Percentiles rank a stretch among this genome's conserved stretches.
These are phyloP conservation scores for Priceomyces haplophilus DNA, from an alignment of 805 yeast species.

Conservation along the genomic window DNA sequence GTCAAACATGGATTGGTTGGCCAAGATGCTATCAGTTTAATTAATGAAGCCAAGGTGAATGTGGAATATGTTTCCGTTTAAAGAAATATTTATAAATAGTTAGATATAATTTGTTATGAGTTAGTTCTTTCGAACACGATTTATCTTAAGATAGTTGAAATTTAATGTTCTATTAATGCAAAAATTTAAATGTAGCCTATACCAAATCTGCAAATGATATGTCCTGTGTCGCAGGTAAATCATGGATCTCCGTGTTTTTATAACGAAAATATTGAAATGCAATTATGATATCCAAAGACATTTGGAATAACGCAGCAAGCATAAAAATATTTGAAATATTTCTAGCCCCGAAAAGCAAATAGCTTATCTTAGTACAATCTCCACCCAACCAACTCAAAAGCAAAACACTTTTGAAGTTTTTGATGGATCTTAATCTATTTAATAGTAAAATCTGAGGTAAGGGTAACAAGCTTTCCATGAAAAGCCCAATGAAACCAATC, in stretches of 20 bases:
- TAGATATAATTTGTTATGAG: slow-evolving; percentile 6
- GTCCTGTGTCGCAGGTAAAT: neutral
- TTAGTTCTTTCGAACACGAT: neutral
- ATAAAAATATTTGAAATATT: slow-evolving; percentile 64
- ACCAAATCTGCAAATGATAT: slow-evolving; percentile 3
- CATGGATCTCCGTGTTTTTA: slow-evolving; percentile 25
- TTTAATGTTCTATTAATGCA: slow-evolving; percentile 1
- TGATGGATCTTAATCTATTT: slow-evolving; percentile 61
- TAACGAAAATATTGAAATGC: slow-evolving; percentile 71
- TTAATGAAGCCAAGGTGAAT: slow-evolving; percentile 72
- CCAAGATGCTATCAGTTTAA: slow-evolving; percentile 63
- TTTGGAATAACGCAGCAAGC: slow-evolving; percentile 73
- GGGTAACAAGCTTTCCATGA: slow-evolving; percentile 71
- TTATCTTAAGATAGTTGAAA: neutral
- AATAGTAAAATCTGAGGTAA: slow-evolving; percentile 75
- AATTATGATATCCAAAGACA: slow-evolving; percentile 67
- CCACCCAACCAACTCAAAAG: slow-evolving; percentile 87
- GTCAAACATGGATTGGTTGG: slow-evolving; percentile 80
- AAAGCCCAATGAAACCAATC: slow-evolving; percentile 61
- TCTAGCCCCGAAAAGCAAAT: slow-evolving; percentile 71
- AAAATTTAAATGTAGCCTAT: slow-evolving; percentile 1
- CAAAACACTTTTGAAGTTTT: slow-evolving; percentile 75
- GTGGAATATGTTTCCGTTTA: slow-evolving; percentile 53
- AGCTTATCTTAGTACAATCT: slow-evolving; percentile 73
- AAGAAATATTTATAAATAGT: slow-evolving; percentile 4